These are phyloP conservation scores for Botryobasidium botryosum DNA, from an alignment of 768 basidiomycete genomes.

Conservation along the genomic window DNA sequence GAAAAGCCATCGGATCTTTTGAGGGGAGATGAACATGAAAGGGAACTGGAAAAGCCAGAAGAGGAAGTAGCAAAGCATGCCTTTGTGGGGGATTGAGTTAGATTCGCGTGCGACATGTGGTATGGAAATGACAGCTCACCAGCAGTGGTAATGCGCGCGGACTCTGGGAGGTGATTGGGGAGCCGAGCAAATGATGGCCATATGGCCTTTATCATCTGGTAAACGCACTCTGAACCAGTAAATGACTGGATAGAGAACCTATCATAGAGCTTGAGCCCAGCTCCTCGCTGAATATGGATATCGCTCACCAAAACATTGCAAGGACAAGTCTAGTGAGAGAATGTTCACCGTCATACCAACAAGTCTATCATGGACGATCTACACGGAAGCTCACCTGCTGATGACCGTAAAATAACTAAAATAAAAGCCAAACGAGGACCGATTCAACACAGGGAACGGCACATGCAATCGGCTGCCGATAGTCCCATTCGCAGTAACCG, in stretches of 20 bases:
- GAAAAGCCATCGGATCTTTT: constrained; percentile 63
- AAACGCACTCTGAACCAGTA: constrained; percentile 23
- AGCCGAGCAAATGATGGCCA: constrained; percentile 56
- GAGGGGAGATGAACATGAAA: constrained; percentile 58
- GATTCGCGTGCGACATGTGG: neutral
- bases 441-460: constrained; percentile 60
- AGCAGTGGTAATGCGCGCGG: constrained; percentile 44
- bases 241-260: constrained; percentile 38
- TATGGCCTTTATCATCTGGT: constrained; percentile 71
- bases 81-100: constrained; percentile 21
- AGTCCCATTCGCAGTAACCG: constrained; percentile 65
- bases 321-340: constrained; percentile 29
- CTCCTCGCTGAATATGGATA: neutral
- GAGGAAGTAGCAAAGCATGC: constrained; percentile 58
- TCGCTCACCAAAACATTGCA: constrained; percentile 53
- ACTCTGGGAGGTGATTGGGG: constrained; percentile 42
- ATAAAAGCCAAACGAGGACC: constrained; percentile 82
- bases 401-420: constrained; percentile 75
- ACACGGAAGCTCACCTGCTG: constrained; percentile 32
- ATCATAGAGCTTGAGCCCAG: neutral
- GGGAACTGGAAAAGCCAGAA: constrained; percentile 68
- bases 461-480: constrained; percentile 48
- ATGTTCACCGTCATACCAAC: neutral
- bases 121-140: constrained; percentile 13
- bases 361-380: no score